Conservation (phyloP, 2,329 filamentous ascomycete genomes). For the Calonectria henricotiae region DNA sequence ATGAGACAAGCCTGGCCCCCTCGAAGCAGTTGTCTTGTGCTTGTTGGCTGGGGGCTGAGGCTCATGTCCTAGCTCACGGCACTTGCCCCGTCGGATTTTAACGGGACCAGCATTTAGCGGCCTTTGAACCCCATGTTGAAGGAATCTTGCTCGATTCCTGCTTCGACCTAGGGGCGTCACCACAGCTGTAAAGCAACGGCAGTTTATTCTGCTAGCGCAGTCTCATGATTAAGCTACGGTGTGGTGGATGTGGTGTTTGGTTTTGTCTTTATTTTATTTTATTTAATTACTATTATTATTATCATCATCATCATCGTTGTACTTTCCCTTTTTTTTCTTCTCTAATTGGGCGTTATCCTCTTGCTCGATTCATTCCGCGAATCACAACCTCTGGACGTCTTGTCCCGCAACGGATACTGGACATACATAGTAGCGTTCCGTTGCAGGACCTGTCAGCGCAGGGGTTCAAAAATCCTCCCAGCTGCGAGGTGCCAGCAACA, state of each 20-base stretch:
- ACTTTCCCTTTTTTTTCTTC: no score
- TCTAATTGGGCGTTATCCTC: slow-evolving; percentile 2
- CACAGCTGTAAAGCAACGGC: neutral
- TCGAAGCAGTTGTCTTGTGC: neutral
- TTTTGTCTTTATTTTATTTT: no score
- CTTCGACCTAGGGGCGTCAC: neutral
- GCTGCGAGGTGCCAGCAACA: neutral
- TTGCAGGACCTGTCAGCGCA: slow-evolving; percentile 26
- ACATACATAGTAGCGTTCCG: slow-evolving; percentile 14
- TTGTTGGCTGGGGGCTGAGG: slow-evolving; percentile 12
- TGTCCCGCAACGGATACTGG: slow-evolving; percentile 25
- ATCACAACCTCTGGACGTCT: neutral
- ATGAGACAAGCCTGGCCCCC: slow-evolving; percentile 4
- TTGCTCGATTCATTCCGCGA: slow-evolving; percentile 7
- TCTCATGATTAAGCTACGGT: slow-evolving; percentile 1
- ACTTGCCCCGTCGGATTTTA: slow-evolving; percentile 14
- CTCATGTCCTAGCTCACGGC: slow-evolving; percentile 12
- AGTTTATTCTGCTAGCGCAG: slow-evolving; percentile 19
- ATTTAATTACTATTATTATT: no score
- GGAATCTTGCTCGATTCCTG: slow-evolving; percentile 6
- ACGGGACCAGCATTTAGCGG: neutral
- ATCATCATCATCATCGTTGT: no score
- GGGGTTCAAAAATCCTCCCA: slow-evolving; percentile 20
- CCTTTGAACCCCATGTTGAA: neutral
- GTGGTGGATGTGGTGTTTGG: slow-evolving; percentile 13